These are phyloP conservation scores for Fusarium siculi DNA, from an alignment of 2,329 filamentous ascomycete genomes.

Conservation along the genomic window DNA sequence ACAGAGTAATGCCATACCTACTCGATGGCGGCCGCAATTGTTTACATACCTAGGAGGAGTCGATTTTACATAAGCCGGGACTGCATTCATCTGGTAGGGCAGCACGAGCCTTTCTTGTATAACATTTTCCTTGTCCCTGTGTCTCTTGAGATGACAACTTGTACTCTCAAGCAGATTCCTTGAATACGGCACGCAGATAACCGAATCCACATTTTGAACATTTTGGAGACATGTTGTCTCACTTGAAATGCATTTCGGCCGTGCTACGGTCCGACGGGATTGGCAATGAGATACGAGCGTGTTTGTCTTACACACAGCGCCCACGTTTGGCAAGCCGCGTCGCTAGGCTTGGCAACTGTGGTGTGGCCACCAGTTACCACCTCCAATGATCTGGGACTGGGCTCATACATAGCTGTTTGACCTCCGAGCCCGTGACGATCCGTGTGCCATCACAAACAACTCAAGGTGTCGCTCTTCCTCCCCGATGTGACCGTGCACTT, in stretches of 20 bases:
- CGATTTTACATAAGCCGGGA: constrained; percentile 8
- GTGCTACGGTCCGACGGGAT: not conserved
- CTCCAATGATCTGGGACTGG: constrained; percentile 2
- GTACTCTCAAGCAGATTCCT: not conserved
- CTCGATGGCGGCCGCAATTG: not conserved
- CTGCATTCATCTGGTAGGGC: not conserved
- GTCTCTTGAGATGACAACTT: not conserved
- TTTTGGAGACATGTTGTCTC: constrained; percentile 11
- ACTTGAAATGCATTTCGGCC: not conserved
- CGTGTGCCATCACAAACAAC: constrained; percentile 2
- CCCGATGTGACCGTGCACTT: not conserved
- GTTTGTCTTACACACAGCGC: constrained; percentile 15
- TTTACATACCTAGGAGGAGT: constrained; percentile 5
- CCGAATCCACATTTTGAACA: constrained; percentile 22
- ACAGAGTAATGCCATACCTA: not conserved
- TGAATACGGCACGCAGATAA: constrained; percentile 20
- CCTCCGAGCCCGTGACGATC: constrained; percentile 15
- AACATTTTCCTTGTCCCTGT: not conserved
- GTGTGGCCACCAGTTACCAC: constrained; percentile 23
- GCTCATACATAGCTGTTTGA: not conserved
- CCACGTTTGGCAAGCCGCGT: constrained; percentile 20
- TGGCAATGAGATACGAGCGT: constrained; percentile 7
- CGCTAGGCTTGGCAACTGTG: constrained; percentile 30
- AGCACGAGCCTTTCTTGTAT: constrained; percentile 1
- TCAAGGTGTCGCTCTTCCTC: not conserved